Evolutionary conservation across 805 yeast species (phyloP).

Genomic region (Debaryomyces maramus): DNA sequence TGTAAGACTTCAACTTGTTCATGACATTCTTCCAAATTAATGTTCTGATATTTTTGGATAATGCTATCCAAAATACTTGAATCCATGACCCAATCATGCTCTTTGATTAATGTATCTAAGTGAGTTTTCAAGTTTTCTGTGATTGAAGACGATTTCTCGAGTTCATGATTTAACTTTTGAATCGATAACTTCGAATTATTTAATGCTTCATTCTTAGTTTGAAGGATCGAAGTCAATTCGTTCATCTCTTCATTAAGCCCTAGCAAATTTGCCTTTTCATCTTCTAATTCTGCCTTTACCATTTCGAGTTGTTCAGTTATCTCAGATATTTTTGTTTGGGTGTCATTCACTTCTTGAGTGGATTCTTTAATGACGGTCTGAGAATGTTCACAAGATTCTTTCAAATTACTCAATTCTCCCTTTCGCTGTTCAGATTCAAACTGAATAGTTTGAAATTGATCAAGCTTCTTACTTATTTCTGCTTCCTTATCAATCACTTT

Average conservation of each 20-base stretch:
- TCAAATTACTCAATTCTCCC: conserved; percentile 51
- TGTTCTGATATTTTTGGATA: conserved; percentile 60
- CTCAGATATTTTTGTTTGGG: conserved; percentile 26
- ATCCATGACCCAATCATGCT: conserved; percentile 75
- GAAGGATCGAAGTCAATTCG: conserved; percentile 52
- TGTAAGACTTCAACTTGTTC: conserved; percentile 55
- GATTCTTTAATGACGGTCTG: conserved; percentile 33
- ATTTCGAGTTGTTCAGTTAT: conserved; percentile 18
- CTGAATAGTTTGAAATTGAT: conserved; percentile 59
- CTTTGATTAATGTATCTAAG: conserved; percentile 48
- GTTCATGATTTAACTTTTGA: conserved; percentile 55
- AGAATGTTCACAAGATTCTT: conserved; percentile 42
- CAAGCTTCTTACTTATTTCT: conserved; percentile 47
- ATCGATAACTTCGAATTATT: conserved; percentile 50
- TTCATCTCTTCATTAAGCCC: conserved; percentile 77
- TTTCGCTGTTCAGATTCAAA: conserved; percentile 69
- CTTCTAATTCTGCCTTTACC: conserved; percentile 40
- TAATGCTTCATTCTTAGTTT: conserved; percentile 42
- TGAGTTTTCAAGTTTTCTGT: conserved; percentile 36
- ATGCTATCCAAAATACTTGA: conserved; percentile 54
- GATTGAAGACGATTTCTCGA: conserved; percentile 47
- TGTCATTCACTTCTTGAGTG: conserved; percentile 6
- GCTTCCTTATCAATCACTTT: conserved; percentile 41
- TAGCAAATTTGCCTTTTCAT: conserved; percentile 56
- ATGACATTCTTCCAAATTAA: conserved; percentile 63